These are phyloP conservation scores for Handroanthus guayacan DNA, from an alignment of 257 asterid genomes.

Conservation along the genomic window DNA sequence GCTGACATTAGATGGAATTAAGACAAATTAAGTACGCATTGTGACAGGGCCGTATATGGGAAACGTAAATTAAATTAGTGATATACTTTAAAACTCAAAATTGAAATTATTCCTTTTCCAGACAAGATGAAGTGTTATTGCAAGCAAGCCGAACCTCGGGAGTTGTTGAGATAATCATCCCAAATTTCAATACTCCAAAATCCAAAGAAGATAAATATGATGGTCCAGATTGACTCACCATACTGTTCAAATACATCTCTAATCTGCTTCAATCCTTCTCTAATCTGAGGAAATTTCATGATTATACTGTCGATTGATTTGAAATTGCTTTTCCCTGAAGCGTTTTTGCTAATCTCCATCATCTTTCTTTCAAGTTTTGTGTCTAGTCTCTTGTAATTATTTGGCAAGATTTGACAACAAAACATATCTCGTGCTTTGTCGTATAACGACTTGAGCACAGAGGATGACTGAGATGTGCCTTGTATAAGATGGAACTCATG, in stretches of 20 bases:
- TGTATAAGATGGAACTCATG: slow-evolving; percentile 7
- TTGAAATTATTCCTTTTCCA: too few relatives aligned
- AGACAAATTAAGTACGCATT: too few relatives aligned
- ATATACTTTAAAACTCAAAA: too few relatives aligned
- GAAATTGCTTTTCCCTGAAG: slow-evolving; percentile 40
- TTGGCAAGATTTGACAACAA: slow-evolving; percentile 44
- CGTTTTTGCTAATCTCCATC: slow-evolving; percentile 46
- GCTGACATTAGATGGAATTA: too few relatives aligned
- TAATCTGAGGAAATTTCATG: slow-evolving; percentile 56
- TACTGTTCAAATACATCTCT: slow-evolving; percentile 47
- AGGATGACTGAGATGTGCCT: slow-evolving; percentile 36
- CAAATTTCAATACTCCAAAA: background rate
- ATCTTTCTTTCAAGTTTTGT: slow-evolving; percentile 46
- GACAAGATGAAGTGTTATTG: too few relatives aligned
- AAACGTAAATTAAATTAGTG: too few relatives aligned
- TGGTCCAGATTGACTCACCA: slow-evolving; percentile 39
- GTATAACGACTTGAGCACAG: slow-evolving; percentile 40
- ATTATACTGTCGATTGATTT: slow-evolving; percentile 54
- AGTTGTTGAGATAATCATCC: background rate
- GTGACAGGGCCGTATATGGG: too few relatives aligned
- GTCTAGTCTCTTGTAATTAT: slow-evolving; percentile 48
- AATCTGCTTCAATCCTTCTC: slow-evolving; percentile 53
- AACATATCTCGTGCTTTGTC: slow-evolving; percentile 37
- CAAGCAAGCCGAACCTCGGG: too few relatives aligned
- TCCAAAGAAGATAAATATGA: background rate